Base-by-base conservation (phyloP, 2,329 filamentous ascomycete species). In the Arthroderma sp. region DNA sequence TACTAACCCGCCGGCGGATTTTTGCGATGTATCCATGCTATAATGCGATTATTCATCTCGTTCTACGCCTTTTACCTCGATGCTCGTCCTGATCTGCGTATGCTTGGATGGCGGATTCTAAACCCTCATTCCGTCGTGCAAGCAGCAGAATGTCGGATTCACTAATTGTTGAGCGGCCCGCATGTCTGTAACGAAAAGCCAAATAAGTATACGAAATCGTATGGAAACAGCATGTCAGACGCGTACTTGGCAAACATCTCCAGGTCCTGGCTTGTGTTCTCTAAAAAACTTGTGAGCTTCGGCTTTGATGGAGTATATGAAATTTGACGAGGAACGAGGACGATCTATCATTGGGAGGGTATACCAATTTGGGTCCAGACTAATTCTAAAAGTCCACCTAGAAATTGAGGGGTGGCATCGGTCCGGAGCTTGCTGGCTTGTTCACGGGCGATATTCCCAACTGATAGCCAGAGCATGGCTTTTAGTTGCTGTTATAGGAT, bases 381-480 rank as follows among this genome's bases (percentile, higher is more conserved):
- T 62, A 94, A 76, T 62, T 94, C 87, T 1, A 85, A 91, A 57
- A 93, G 63, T 0, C 83, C 77, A 6, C 82, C 86, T 53, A 93
- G 93, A 62, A 93, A 94, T 57, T 94, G 86, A 1, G 85, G 85
- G 28, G 89, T 94, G 5, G 88, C 85, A 62, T 94, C 95, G 51
- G 85, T 75, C 58, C 84, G 78, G 29, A 80, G 70, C 46, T 74
- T 71, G 29, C 86, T 67, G 11, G 80, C 81, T 59, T 94, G 83
- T 52, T 89, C 80, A 61, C 96, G 89, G 51, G 94, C 84, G 48
- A 93, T 89, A 60, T 86, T 83, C 52, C 85, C 85, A 48, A 94
- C 77, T 27, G 80, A 77, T 57, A 82, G 82, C 86, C 86, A 94
- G 27, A 94, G 75, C 9, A 84, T 83, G 32, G 83, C 79, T 70